A percentile compares a stretch with the other conserved stretches of the same genome.
These are phyloP conservation scores for Chimonanthus salicifolius DNA, from an alignment of 164 flowering plant species.

Conservation along the genomic window DNA sequence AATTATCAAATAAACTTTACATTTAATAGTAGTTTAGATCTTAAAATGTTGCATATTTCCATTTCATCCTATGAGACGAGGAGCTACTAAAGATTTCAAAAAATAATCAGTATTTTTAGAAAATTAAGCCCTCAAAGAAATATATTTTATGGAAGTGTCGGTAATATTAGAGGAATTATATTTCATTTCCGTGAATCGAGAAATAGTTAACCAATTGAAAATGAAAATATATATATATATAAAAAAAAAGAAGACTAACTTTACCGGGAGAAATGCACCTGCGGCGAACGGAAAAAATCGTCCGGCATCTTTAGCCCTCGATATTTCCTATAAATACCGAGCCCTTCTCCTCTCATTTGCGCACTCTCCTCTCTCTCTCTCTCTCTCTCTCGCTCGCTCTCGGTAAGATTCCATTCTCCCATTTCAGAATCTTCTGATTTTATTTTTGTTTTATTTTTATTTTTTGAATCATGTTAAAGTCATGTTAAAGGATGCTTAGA, in stretches of 20 bases:
- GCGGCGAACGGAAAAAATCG: constrained; percentile 28
- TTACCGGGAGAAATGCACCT: background rate
- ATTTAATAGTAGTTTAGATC: no score
- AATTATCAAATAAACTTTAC: no score
- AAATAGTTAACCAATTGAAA: background rate
- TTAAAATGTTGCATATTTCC: no score
- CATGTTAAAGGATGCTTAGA: background rate
- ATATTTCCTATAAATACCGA: constrained; percentile 57
- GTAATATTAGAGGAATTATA: background rate
- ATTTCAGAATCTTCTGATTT: background rate
- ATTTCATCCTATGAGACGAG: no score
- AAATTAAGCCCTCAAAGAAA: background rate
- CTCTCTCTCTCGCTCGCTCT: constrained; percentile 13
- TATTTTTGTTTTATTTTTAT: background rate
- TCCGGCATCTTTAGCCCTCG: constrained; percentile 26
- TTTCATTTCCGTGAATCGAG: background rate
- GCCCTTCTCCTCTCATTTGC: constrained; percentile 14
- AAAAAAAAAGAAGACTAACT: background rate
- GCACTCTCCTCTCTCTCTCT: constrained; percentile 20
- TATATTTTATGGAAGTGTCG: background rate
- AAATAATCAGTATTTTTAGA: background rate
- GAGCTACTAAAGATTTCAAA: no score
- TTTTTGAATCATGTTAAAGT: background rate
- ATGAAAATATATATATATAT: no score
- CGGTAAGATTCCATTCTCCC: constrained; percentile 19